Base-by-base conservation (phyloP, 352 stramenopile genomes). In the Phytophthora meadii region DNA sequence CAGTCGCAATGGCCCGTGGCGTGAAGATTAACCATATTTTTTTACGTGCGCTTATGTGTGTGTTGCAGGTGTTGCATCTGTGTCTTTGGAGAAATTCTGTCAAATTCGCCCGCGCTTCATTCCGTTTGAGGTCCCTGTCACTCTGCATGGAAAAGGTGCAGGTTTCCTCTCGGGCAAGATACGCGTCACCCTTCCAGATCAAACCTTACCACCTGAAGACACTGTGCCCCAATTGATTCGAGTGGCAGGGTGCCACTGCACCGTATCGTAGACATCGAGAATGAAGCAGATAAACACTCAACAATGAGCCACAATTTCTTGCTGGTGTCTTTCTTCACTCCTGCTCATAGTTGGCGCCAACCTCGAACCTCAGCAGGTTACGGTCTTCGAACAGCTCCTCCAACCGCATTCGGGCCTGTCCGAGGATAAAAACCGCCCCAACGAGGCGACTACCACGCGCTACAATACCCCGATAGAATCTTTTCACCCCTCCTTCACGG, bases 391-490 rank as follows among this genome's bases (percentile, higher is more conserved):
- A 90, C 32, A 82, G 37, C 50, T 88, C 74, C 51, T 94, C 86
- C 14, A 94, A 67, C 19, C 73, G 55, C 58, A 89, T 80, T 19
- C 83, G 84, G 36, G 82, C 72, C 48, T 91, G 79, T 40, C 84
- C 82, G n/a, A 94, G 67, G 54, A 94, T 94, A 49, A 94, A 93
- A 3, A 94, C 86, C 7, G 86, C 86, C 12, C 86, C 86, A 41
- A 93, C 72, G 5, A 94, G 66, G 12, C 86, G 86, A 39, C 76
- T 75, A 49, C 86, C 86, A 34, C 86, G 84, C 3, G 84, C 81
- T 34, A 94, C 70, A 5, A 87, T 74, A 10, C 86, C 86, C 17
- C 83, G 82, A 64, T 94, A 94, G 50, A 93, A 88, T 37, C 65
- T 55, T n/a, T 53, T 54, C 11, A 89, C 51, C 15, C 86, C 86